Conservation (phyloP, 371 early-diverging fungal species). For the Blakeslea trispora region DNA sequence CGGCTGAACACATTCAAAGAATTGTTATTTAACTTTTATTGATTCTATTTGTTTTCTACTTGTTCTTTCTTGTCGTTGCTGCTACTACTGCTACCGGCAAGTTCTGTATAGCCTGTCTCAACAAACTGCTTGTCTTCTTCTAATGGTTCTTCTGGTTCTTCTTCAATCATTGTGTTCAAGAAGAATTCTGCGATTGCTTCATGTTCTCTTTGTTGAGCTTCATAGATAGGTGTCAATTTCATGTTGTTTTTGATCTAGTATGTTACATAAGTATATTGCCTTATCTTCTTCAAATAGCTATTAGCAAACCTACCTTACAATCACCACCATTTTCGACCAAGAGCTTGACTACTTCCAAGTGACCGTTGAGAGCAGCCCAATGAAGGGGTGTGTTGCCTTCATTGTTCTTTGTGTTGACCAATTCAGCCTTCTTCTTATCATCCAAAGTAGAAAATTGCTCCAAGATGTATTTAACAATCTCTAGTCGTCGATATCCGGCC, state of each 20-base stretch:
- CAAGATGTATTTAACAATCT: conserved; percentile 58
- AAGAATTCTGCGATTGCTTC: conserved; percentile 69
- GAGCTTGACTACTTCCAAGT: conserved; percentile 62
- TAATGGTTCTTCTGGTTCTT: conserved; percentile 51
- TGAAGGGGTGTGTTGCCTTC: conserved; percentile 85
- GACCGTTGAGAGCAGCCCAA: conserved; percentile 88
- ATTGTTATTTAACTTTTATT: neutral
- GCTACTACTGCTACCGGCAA: conserved; percentile 4
- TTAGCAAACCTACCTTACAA: conserved; percentile 53
- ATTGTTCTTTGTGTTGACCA: conserved; percentile 63
- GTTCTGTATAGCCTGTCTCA: conserved; percentile 36
- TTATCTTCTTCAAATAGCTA: conserved; percentile 6
- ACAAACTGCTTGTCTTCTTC: conserved; percentile 52
- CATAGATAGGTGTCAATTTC: conserved; percentile 62
- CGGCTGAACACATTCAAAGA: conserved; percentile 12
- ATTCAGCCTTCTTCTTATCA: conserved; percentile 23
- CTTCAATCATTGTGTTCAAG: conserved; percentile 58
- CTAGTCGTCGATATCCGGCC: too few relatives aligned
- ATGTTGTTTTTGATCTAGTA: conserved; percentile 63
- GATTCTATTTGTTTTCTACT: neutral
- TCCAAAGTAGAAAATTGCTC: conserved; percentile 32
- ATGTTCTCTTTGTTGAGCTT: conserved; percentile 67
- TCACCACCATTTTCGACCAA: conserved; percentile 64
- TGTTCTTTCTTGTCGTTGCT: neutral
- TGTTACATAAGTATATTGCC: neutral